Evolutionary conservation across 192 early-diverging fungal genomes (phyloP).

Genomic region (Geranomyces variabilis): DNA sequence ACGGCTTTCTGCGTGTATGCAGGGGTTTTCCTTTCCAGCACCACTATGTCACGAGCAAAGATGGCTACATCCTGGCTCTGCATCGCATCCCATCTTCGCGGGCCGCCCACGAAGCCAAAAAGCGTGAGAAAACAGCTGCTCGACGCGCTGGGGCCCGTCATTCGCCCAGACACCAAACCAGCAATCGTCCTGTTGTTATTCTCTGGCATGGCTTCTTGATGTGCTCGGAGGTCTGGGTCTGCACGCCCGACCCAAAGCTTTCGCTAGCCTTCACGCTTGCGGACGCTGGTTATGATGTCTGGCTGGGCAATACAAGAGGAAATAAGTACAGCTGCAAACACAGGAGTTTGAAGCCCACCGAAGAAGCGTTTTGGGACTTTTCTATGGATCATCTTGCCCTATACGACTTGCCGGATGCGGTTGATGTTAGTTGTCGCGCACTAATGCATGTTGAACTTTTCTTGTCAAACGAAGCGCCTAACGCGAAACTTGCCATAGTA

Average conservation of each 20-base stretch:
- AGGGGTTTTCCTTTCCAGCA: constrained; percentile 85
- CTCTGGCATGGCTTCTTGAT: constrained; percentile 94
- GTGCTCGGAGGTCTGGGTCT: constrained; percentile 91
- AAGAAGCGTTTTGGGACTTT: constrained; percentile 89
- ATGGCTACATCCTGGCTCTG: constrained; percentile 82
- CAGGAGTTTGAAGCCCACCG: constrained; percentile 60
- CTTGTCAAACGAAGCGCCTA: background rate
- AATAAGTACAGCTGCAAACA: constrained; percentile 95
- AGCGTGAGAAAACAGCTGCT: constrained; percentile 19
- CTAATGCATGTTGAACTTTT: background rate
- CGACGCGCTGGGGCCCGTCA: constrained; percentile 4
- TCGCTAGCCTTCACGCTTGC: constrained; percentile 83
- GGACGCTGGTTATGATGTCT: constrained; percentile 89
- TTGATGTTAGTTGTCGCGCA: constrained; percentile 53
- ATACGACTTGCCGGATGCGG: constrained; percentile 82
- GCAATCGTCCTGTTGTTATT: constrained; percentile 79
- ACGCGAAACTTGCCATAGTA: constrained; percentile 50
- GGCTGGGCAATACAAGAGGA: constrained; percentile 92
- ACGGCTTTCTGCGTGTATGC: background rate
- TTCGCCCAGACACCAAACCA: constrained; percentile 4
- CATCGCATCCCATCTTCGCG: constrained; percentile 72
- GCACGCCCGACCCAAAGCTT: constrained; percentile 72
- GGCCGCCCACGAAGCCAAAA: constrained; percentile 26
- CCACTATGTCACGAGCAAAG: constrained; percentile 81
- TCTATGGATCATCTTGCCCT: constrained; percentile 89